phyloP scores from a whole-genome alignment of 1,139 yeast genomes.

The Saccharomyces hybrid region DNA sequence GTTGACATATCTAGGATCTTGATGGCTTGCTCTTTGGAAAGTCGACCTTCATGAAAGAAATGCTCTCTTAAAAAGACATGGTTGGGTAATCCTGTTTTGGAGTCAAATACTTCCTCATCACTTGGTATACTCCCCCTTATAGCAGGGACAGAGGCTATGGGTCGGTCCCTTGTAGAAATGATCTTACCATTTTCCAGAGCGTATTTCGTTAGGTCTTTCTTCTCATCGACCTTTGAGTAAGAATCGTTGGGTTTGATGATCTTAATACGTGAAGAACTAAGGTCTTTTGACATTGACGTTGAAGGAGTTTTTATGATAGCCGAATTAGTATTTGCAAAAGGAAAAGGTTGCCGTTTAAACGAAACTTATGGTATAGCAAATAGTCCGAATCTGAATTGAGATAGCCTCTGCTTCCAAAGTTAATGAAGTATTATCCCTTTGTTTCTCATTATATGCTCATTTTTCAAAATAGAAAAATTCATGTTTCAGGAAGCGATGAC shows the following conservation, averaged over 20 bases:
- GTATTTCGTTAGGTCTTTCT: slow-evolving; percentile 45
- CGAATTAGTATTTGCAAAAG: neutral
- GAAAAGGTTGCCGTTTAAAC: neutral
- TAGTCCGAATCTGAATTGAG: neutral
- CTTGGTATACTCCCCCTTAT: slow-evolving; percentile 61
- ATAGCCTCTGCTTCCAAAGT: too few relatives aligned
- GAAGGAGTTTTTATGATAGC: neutral
- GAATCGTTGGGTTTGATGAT: neutral
- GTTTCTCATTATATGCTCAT: neutral
- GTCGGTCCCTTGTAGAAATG: slow-evolving; percentile 59
- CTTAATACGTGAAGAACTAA: neutral
- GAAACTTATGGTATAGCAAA: neutral
- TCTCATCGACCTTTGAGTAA: slow-evolving; percentile 7
- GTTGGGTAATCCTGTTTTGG: slow-evolving; percentile 56
- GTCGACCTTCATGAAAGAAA: slow-evolving; percentile 69
- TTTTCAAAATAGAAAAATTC: neutral
- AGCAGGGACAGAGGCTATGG: slow-evolving; percentile 52
- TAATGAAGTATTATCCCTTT: neutral
- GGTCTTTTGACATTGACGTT: neutral
- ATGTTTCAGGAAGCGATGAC: neutral
- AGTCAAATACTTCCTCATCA: slow-evolving; percentile 55
- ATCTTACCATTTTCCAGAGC: slow-evolving; percentile 46
- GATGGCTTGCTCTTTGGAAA: slow-evolving; percentile 62
- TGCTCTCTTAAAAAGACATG: slow-evolving; percentile 62
- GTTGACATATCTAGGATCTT: slow-evolving; percentile 61